phyloP scores from a whole-genome alignment of 208 protist genomes.

The Novymonas esmeraldas region DNA sequence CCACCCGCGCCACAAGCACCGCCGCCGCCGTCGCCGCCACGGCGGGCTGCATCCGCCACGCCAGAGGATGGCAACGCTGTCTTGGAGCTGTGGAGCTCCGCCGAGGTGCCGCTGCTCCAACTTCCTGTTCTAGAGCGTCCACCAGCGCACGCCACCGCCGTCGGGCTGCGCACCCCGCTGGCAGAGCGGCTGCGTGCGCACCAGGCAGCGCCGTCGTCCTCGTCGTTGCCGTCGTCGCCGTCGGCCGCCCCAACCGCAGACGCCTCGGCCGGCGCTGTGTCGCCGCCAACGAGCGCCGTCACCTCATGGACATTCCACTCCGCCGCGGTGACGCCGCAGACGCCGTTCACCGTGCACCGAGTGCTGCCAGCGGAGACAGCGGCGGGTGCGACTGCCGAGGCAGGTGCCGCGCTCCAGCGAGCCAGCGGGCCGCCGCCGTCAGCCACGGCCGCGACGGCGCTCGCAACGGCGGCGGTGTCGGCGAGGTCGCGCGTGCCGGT shows the following conservation, averaged over 20 bases:
- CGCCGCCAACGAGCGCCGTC: conserved; percentile 15
- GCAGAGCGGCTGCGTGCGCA: conserved; percentile 1
- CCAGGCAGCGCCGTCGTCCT: conserved; percentile 2
- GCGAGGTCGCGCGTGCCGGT: background rate
- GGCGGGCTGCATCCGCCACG: background rate
- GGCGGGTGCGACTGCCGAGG: background rate
- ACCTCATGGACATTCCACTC: conserved; percentile 56
- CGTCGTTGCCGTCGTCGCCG: background rate
- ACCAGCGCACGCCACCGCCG: background rate
- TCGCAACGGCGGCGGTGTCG: too few relatives aligned
- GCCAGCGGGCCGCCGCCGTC: too few relatives aligned
- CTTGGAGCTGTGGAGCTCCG: conserved; percentile 47
- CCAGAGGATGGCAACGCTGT: conserved; percentile 8
- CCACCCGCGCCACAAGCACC: too few relatives aligned
- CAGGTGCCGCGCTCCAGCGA: background rate
- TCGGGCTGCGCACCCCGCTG: background rate
- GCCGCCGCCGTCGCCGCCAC: too few relatives aligned
- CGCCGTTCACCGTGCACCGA: background rate
- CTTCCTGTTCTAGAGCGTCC: conserved; percentile 4
- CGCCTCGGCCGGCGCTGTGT: background rate
- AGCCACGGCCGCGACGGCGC: too few relatives aligned
- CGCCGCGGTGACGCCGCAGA: background rate
- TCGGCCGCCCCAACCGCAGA: background rate
- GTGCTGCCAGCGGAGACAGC: too few relatives aligned
- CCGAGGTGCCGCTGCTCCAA: conserved; percentile 44